Base-by-base conservation (phyloP, 345 rosid species). In the Schrenkiella parvula region DNA sequence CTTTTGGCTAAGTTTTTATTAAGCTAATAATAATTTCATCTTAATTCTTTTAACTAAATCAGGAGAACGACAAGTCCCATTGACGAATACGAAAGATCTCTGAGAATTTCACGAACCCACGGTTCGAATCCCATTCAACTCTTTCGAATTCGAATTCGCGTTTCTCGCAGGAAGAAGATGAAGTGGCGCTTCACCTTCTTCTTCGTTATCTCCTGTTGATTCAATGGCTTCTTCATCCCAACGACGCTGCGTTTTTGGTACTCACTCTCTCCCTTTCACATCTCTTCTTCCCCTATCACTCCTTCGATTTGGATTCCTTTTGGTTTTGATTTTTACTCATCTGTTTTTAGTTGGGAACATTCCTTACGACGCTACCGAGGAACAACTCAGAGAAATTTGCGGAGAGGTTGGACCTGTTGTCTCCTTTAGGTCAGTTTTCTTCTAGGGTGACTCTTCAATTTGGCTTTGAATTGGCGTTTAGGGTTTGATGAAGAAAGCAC, bases 401-500 rank as follows among this genome's bases (percentile, higher is more conserved):
- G 84, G 92, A 69, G 99, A 95, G 79, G 99, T 89, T 72, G 99
- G 99, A 8, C 99, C 98, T 50, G 98, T 91, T 56, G 96, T 95
- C 44, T 91, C 97, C 53, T 95, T 95, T 96, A 95, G 98, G 99
- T 95, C 57, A 37, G 85, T 65, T 41, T 56, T 18, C 17, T 17
- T 18, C 21, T 19, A 44, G 52, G 42, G 31, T 44, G n/a, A 12
- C 32, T 15, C 2, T 61, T 51, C 22, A n/a, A 25, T 70, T 71
- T 13, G 39, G 19, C 4, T 59, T 51, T 25, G 3, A 2, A 39
- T 61, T 61, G 15, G 15, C 11, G 8, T 2, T 50, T 58, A 50
- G 73, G 73, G 34, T 67, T 75, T 60, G 44, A 23, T 8, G 39
- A 51, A 59, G 74, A 2, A 9, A 39, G 2, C 47, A 12, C 5